phyloP scores from a whole-genome alignment of 192 early-diverging fungal genomes.

The Jimgerdemannia flammicorona region DNA sequence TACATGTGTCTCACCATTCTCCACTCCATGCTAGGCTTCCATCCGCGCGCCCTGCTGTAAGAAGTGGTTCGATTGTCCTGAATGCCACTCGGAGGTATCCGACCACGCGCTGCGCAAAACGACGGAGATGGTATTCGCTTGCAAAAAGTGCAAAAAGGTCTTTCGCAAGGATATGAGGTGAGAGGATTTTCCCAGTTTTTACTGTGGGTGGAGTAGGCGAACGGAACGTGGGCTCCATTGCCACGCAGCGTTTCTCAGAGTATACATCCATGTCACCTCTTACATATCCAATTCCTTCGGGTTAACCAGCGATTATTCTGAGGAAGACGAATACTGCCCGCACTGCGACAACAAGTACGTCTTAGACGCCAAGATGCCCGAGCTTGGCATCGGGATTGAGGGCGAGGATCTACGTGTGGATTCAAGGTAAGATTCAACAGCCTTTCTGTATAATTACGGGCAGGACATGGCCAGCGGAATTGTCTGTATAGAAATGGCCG shows the following conservation, averaged over 20 bases:
- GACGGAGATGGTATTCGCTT: slow-evolving; percentile 91
- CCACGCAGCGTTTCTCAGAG: background rate
- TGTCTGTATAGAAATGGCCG: too few species aligned
- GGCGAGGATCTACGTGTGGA: slow-evolving; percentile 88
- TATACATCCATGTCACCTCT: background rate
- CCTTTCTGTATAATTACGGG: too few species aligned
- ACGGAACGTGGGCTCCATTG: slow-evolving; percentile 30
- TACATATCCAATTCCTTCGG: background rate
- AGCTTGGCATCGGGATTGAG: slow-evolving; percentile 84
- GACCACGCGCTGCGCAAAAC: slow-evolving; percentile 79
- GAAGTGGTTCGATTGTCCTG: slow-evolving; percentile 95
- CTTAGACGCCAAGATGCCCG: slow-evolving; percentile 86
- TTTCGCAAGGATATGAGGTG: slow-evolving; percentile 85
- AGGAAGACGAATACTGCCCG: slow-evolving; percentile 96
- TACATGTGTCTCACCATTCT: background rate
- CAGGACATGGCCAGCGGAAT: too few species aligned
- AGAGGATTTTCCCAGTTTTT: background rate
- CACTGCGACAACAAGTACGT: slow-evolving; percentile 98
- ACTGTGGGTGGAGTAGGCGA: background rate
- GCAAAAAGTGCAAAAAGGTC: slow-evolving; percentile 99
- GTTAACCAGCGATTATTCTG: slow-evolving; percentile 73
- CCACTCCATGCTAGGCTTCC: slow-evolving; percentile 56
- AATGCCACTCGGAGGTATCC: slow-evolving; percentile 83
- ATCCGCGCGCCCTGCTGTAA: slow-evolving; percentile 93
- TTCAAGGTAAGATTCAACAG: slow-evolving; percentile 32